These are phyloP conservation scores for Sarocladiaceae sp. DNA, from an alignment of 2,329 filamentous ascomycete genomes.

Conservation along the genomic window DNA sequence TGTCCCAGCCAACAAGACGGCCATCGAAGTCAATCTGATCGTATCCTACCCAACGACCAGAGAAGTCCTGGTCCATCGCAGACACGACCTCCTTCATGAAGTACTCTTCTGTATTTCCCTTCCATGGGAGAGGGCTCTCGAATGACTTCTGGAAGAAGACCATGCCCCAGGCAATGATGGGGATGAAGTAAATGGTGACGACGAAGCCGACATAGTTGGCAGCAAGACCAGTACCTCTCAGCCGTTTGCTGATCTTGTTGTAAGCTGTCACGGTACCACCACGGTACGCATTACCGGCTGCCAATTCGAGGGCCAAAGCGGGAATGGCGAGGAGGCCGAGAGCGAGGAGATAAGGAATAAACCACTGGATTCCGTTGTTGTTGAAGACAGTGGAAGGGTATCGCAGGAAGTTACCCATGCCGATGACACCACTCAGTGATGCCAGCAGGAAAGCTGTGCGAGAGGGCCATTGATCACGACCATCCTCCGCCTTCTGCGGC, in stretches of 20 bases:
- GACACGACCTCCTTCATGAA: constrained; percentile 37
- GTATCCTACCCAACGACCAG: constrained; percentile 34
- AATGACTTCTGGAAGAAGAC: constrained; percentile 45
- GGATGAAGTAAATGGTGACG: constrained; percentile 42
- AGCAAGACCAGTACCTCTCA: constrained; percentile 43
- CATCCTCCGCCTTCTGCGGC: constrained; percentile 8
- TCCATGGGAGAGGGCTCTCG: constrained; percentile 43
- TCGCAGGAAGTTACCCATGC: constrained; percentile 44
- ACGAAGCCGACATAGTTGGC: constrained; percentile 41
- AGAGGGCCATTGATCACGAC: constrained; percentile 10
- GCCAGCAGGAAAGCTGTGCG: constrained; percentile 10
- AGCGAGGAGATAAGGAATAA: constrained; percentile 44
- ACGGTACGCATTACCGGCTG: constrained; percentile 59
- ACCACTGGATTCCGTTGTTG: constrained; percentile 49
- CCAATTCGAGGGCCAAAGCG: constrained; percentile 47
- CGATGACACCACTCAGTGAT: constrained; percentile 38
- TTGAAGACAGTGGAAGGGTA: constrained; percentile 50
- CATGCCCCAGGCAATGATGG: constrained; percentile 49
- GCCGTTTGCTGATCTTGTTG: constrained; percentile 38
- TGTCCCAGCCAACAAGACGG: constrained; percentile 46
- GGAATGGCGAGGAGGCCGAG: constrained; percentile 45
- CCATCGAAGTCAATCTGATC: constrained; percentile 35
- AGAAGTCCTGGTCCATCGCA: not conserved
- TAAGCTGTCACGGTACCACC: constrained; percentile 42
- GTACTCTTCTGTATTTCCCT: constrained; percentile 31